These are phyloP conservation scores for Aspergillus costaricaensis DNA, from an alignment of 2,329 filamentous ascomycete species.

Conservation along the genomic window DNA sequence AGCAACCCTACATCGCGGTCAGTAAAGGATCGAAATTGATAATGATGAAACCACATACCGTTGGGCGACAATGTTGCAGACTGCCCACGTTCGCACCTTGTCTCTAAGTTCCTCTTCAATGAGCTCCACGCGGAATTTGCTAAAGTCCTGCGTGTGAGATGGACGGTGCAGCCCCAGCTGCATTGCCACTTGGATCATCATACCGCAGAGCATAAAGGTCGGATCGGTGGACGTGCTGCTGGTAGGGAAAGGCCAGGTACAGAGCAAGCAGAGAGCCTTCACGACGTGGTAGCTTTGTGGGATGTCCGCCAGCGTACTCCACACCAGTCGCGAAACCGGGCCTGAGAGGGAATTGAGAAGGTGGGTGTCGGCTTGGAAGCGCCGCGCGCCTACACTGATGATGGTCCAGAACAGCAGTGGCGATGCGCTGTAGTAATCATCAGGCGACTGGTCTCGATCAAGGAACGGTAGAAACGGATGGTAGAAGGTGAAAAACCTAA, in stretches of 20 bases:
- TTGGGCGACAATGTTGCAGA: slow-evolving; percentile 68
- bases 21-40: slow-evolving; percentile 1
- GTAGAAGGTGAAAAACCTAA: slow-evolving; percentile 64
- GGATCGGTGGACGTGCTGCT: slow-evolving; percentile 65
- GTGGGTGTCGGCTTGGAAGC: slow-evolving; percentile 56
- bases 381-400: slow-evolving; percentile 62
- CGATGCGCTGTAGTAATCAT: slow-evolving; percentile 60
- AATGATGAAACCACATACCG: slow-evolving; percentile 46
- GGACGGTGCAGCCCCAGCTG: slow-evolving; percentile 67
- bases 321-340: slow-evolving; percentile 60
- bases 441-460: slow-evolving; percentile 55
- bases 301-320: slow-evolving; percentile 62
- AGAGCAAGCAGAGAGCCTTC: slow-evolving; percentile 64
- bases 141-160: slow-evolving; percentile 61
- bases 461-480: slow-evolving; percentile 67
- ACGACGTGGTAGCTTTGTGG: slow-evolving; percentile 66
- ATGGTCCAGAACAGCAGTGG: slow-evolving; percentile 71
- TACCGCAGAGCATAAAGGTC: slow-evolving; percentile 65
- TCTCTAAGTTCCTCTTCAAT: slow-evolving; percentile 65
- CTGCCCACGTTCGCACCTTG: slow-evolving; percentile 66
- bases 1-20: slow-evolving; percentile 51
- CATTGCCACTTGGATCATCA: slow-evolving; percentile 70
- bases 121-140: slow-evolving; percentile 54
- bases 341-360: slow-evolving; percentile 55
- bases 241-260: slow-evolving; percentile 66